These are phyloP conservation scores for Backusella tarrabulga DNA, from an alignment of 192 early-diverging fungal genomes.

Conservation along the genomic window DNA sequence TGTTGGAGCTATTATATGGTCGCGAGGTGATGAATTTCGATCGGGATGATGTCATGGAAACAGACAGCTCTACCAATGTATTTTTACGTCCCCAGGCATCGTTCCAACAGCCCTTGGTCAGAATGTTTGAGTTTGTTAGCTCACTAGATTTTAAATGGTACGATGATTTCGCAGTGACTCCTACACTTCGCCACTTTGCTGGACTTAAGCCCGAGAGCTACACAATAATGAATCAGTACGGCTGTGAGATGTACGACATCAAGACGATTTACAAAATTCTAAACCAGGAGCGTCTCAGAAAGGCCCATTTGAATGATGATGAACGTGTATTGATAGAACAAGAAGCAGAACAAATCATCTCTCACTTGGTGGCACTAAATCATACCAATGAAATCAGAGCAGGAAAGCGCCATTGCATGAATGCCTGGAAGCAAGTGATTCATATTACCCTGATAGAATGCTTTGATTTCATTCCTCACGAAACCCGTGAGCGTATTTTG, in stretches of 20 bases:
- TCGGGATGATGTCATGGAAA: slow-evolving; percentile 6
- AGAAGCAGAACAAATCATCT: slow-evolving; percentile 58
- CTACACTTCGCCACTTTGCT: slow-evolving; percentile 38
- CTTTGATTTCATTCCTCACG: slow-evolving; percentile 59
- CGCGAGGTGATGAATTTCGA: slow-evolving; percentile 16
- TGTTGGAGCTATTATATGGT: slow-evolving; percentile 43
- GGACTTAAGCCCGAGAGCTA: slow-evolving; percentile 50
- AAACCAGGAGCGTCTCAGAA: slow-evolving; percentile 10
- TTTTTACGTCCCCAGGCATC: background rate
- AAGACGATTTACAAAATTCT: slow-evolving; percentile 64
- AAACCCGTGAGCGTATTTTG: slow-evolving; percentile 58
- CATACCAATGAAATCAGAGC: slow-evolving; percentile 63
- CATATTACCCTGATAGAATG: slow-evolving; percentile 66
- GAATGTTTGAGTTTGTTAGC: slow-evolving; percentile 72
- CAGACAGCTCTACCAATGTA: background rate
- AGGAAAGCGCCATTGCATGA: slow-evolving; percentile 66
- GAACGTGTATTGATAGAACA: slow-evolving; percentile 48
- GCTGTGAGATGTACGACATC: slow-evolving; percentile 67
- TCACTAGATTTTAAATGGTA: slow-evolving; percentile 60
- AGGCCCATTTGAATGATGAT: slow-evolving; percentile 42
- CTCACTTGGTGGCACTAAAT: slow-evolving; percentile 67
- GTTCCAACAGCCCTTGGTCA: slow-evolving; percentile 65
- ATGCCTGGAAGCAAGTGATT: slow-evolving; percentile 81
- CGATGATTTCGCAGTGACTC: slow-evolving; percentile 25
- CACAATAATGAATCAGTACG: slow-evolving; percentile 54